These are phyloP conservation scores for Colletotrichum sp. DNA, from an alignment of 2,329 filamentous ascomycete species.

Conservation along the genomic window DNA sequence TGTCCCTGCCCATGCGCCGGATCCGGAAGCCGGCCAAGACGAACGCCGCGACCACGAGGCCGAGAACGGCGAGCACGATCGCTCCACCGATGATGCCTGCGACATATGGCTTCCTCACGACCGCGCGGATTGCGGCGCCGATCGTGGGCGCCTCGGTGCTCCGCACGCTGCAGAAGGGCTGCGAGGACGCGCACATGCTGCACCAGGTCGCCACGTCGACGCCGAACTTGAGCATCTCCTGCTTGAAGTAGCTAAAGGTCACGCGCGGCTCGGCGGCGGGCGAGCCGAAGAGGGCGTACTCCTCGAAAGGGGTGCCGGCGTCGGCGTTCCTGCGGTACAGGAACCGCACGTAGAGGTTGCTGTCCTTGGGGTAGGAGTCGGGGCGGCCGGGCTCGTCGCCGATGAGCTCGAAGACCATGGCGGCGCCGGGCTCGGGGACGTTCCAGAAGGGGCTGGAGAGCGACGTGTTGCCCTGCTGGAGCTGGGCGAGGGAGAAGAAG, in stretches of 20 bases:
- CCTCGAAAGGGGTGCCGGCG: slow-evolving; percentile 34
- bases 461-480: slow-evolving; percentile 56
- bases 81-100: slow-evolving; percentile 53
- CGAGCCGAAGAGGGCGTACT: slow-evolving; percentile 46
- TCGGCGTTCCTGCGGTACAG: slow-evolving; percentile 57
- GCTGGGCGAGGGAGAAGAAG: slow-evolving; percentile 56
- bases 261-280: slow-evolving; percentile 37
- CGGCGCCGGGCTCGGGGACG: slow-evolving; percentile 72
- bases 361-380: slow-evolving; percentile 31
- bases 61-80: slow-evolving; percentile 41
- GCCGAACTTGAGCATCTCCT: slow-evolving; percentile 39
- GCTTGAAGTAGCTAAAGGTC: slow-evolving; percentile 42
- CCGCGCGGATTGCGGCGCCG: neutral
- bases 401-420: slow-evolving; percentile 75
- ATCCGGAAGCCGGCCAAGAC: slow-evolving; percentile 38
- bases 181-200: slow-evolving; percentile 38
- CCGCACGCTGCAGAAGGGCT: slow-evolving; percentile 41
- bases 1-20: slow-evolving; percentile 17
- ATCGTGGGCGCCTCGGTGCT: neutral
- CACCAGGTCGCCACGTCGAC: slow-evolving; percentile 48
- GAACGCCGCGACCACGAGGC: slow-evolving; percentile 36
- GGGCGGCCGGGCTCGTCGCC: slow-evolving; percentile 28
- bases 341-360: slow-evolving; percentile 60
- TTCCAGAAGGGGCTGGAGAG: slow-evolving; percentile 40
- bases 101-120: slow-evolving; percentile 36